phyloP scores from a whole-genome alignment of 2,329 filamentous ascomycete genomes.

The Trichoderma brevicompactum region DNA sequence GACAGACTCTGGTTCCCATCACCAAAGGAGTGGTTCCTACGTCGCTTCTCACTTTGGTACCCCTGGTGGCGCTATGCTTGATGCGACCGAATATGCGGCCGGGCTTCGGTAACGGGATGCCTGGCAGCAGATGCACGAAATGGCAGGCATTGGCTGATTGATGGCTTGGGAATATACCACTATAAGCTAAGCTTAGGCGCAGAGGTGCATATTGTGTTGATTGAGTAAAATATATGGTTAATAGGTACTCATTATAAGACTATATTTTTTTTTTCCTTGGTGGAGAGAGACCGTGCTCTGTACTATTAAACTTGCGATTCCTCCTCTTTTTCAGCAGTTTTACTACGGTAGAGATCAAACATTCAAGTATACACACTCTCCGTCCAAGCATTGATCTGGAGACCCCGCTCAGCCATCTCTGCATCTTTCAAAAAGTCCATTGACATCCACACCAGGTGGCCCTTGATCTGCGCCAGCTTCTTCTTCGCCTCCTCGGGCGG shows the following conservation, averaged over 20 bases:
- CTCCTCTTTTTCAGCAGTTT: too few species aligned
- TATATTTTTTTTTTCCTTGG: too few species aligned
- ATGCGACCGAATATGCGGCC: constrained; percentile 29
- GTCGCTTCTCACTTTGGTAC: background rate
- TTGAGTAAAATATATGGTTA: background rate
- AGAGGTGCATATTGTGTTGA: background rate
- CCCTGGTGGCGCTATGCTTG: constrained; percentile 13
- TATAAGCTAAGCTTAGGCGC: background rate
- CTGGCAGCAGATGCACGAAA: constrained; percentile 8
- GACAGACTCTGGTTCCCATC: background rate
- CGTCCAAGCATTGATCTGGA: constrained; percentile 84
- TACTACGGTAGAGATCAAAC: too few species aligned
- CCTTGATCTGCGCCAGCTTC: constrained; percentile 79
- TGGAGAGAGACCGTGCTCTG: too few species aligned
- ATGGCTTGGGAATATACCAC: background rate
- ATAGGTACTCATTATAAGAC: too few species aligned
- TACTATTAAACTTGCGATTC: too few species aligned
- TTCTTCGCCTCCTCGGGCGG: constrained; percentile 72
- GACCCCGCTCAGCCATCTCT: constrained; percentile 84
- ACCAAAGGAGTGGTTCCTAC: background rate
- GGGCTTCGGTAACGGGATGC: constrained; percentile 12
- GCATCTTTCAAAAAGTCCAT: constrained; percentile 82
- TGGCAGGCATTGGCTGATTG: background rate
- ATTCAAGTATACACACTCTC: constrained; percentile 80
- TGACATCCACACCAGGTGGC: constrained; percentile 96